Percentiles rank a stretch among this genome's conserved stretches.
phyloP scores from a whole-genome alignment of 192 early-diverging fungal genomes.

The Chytriomyces confervae region DNA sequence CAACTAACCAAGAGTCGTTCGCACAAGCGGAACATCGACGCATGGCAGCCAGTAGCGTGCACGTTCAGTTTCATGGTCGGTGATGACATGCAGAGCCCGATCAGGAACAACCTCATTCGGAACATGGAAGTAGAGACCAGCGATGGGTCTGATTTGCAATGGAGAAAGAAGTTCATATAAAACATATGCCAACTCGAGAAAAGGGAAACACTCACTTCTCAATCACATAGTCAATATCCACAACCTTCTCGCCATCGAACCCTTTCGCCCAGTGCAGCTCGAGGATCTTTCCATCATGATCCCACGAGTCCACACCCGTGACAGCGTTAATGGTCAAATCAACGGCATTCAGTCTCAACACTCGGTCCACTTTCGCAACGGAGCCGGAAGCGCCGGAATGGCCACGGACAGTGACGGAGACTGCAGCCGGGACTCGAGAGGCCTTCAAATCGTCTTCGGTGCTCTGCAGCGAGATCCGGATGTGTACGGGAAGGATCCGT shows the following conservation, averaged over 20 bases:
- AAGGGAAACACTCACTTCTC: not conserved
- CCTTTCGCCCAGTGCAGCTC: not conserved
- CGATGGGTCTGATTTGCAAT: constrained; percentile 22
- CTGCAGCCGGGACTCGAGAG: constrained; percentile 4
- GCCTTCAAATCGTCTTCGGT: constrained; percentile 13
- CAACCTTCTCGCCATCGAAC: constrained; percentile 6
- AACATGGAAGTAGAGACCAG: constrained; percentile 56
- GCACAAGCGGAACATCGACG: constrained; percentile 56
- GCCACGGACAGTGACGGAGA: constrained; percentile 6
- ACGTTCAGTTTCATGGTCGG: constrained; percentile 55
- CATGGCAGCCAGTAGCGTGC: constrained; percentile 61
- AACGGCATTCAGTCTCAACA: constrained; percentile 20
- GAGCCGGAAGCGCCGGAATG: constrained; percentile 5
- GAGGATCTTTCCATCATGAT: constrained; percentile 31
- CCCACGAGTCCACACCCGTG: not conserved
- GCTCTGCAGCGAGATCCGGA: constrained; percentile 7
- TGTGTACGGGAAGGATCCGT: constrained; percentile 10
- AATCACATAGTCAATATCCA: constrained; percentile 25
- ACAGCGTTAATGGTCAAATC: constrained; percentile 18
- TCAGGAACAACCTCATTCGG: constrained; percentile 39
- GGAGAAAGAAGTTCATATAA: not conserved
- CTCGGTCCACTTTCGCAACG: not conserved
- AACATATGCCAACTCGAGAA: not conserved
- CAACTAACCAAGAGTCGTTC: constrained; percentile 40
- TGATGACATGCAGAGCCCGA: constrained; percentile 46